Evolutionary conservation across 768 basidiomycete genomes (phyloP).

Genomic region (Pholiota microspora): DNA sequence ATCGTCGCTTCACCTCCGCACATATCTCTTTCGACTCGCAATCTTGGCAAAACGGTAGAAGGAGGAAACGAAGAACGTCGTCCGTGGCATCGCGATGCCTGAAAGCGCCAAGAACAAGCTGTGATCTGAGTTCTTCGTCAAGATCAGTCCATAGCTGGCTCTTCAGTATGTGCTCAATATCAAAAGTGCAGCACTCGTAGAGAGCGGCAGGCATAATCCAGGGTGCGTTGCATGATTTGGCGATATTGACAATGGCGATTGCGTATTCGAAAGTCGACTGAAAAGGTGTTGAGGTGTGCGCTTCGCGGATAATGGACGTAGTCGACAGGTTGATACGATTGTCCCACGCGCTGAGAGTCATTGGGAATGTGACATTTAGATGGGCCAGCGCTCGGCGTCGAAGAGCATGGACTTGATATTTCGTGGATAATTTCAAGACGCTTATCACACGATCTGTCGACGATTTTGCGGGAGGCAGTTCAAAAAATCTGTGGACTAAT

Average conservation of each 20-base stretch:
- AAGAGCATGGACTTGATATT: constrained; percentile 16
- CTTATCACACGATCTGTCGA: constrained; percentile 7
- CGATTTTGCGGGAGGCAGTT: constrained; percentile 10
- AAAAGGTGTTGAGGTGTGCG: not conserved
- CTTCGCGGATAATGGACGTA: not conserved
- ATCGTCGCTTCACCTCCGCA: not conserved
- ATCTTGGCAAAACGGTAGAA: not conserved
- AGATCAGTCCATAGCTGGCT: constrained; percentile 1
- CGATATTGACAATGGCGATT: constrained; percentile 5
- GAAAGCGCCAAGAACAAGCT: constrained; percentile 7
- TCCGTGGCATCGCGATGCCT: constrained; percentile 7
- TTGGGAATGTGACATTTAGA: constrained; percentile 9
- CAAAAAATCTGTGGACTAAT: constrained; percentile 15
- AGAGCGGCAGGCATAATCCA: constrained; percentile 17
- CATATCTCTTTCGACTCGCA: not conserved
- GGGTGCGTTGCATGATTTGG: not conserved
- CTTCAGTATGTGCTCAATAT: constrained; percentile 5
- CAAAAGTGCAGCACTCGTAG: constrained; percentile 18
- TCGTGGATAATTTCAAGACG: constrained; percentile 10
- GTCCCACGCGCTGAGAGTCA: constrained; percentile 12
- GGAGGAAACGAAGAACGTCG: constrained; percentile 10
- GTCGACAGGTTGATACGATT: not conserved
- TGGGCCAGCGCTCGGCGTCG: constrained; percentile 15
- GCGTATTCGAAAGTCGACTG: constrained; percentile 2
- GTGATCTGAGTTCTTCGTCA: not conserved